Evolutionary conservation across 495 filamentous ascomycete genomes (phyloP), one percentile per base, ranked within the genome.

Genomic region (Pseudoneurospora amorphoporcata): DNA sequence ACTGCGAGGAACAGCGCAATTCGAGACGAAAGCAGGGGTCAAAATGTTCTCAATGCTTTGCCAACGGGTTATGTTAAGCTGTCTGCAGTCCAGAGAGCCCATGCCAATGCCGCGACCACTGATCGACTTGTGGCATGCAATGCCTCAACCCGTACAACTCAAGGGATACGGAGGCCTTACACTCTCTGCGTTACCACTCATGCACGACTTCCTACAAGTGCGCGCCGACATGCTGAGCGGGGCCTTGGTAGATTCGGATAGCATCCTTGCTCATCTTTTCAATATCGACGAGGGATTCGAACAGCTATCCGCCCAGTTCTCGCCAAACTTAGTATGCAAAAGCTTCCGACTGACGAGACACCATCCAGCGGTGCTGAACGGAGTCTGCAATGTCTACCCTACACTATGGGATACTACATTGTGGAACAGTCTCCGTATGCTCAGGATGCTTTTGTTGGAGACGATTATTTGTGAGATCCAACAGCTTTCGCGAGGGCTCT

Each of bases 41-140:
- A 81, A 84, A 68, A 85, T 91, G 75, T 91, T 90, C 69, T 71
- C 87, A 14, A 87, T 89, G 77, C 75, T 90, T 12, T 84, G 84
- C 65, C 86, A 83, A 23, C 79, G 81, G 69, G 77, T 83, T 14
- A 74, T 85, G 68, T 77, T 85, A 53, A 81, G 77, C 76, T 85
- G 84, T 72, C 72, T 83, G 9, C 81, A 83, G 72, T 76, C 75
- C 23, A 78, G 78, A 29, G 70, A 76, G 40, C 78, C 81, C 39
- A 82, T 84, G 77, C 78, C 81, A 38, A 82, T 85, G 78, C 83
- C 83, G 7, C 69, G 76, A 17, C 69, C 74, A 7, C 69, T 86
- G 35, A 69, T 83, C 17, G 77, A 81, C 39, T 79, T 86, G 8
- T 81, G 83, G 71, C 75, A 80, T 45, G 76, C 79, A 19, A 79